Evolutionary conservation across 2,329 filamentous ascomycete genomes (phyloP).

Genomic region (Byssochlamys sp.): DNA sequence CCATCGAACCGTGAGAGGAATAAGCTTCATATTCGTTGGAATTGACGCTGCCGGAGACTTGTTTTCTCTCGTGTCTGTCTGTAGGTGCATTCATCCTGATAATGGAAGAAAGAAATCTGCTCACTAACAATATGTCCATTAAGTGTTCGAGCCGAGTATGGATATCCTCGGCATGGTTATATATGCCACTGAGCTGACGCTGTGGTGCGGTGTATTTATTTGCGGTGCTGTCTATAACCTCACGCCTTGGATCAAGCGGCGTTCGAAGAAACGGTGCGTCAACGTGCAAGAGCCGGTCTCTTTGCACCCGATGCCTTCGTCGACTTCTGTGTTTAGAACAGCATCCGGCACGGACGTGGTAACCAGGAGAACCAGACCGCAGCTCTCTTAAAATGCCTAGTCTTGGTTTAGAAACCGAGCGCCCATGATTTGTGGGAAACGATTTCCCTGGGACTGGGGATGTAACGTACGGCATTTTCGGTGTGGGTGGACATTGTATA

Average conservation of each 20-base stretch:
- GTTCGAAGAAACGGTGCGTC: constrained; percentile 3
- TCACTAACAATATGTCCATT: neutral
- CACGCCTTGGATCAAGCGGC: constrained; percentile 44
- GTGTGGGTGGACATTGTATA: neutral
- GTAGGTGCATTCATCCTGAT: constrained; percentile 15
- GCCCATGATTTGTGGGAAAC: neutral
- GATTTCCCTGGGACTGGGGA: neutral
- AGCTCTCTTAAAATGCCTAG: neutral
- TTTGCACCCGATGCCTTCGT: constrained; percentile 43
- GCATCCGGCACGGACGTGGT: constrained; percentile 23
- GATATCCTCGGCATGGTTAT: constrained; percentile 57
- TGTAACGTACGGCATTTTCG: neutral
- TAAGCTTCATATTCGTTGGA: constrained; percentile 62
- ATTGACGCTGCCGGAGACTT: constrained; percentile 62
- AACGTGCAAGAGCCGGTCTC: constrained; percentile 6
- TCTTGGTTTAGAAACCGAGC: neutral
- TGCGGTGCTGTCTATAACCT: constrained; percentile 58
- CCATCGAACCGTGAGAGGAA: constrained; percentile 57
- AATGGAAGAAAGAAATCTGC: neutral
- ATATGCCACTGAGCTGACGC: constrained; percentile 54
- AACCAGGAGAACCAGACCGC: neutral
- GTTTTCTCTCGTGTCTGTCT: constrained; percentile 55
- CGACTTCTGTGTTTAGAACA: constrained; percentile 53
- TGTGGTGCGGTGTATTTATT: constrained; percentile 60
- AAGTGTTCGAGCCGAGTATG: constrained; percentile 15